These are phyloP conservation scores for Tinospora cordifolia DNA, from an alignment of 164 flowering plant genomes.

Conservation along the genomic window DNA sequence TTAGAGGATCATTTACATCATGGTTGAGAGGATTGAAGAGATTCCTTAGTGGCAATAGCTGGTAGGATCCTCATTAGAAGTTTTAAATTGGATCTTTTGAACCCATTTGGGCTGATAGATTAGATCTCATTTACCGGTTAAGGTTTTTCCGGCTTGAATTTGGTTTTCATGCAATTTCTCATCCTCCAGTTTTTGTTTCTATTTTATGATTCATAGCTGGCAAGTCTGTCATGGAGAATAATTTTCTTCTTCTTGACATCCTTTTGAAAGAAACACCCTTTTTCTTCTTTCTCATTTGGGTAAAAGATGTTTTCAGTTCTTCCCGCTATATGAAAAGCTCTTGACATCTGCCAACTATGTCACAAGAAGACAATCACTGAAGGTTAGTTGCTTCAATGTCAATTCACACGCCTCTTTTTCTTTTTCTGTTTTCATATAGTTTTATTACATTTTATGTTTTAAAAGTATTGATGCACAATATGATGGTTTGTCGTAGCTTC, in stretches of 20 bases:
- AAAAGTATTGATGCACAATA: slow-evolving; percentile 4
- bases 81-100: background rate
- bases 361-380: slow-evolving; percentile 91
- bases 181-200: background rate
- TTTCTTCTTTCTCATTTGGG: slow-evolving; percentile 16
- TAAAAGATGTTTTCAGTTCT: slow-evolving; percentile 56
- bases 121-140: background rate
- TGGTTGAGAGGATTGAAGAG: background rate
- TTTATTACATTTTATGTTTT: slow-evolving; percentile 6
- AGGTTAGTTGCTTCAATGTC: slow-evolving; percentile 44
- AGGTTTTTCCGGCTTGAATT: background rate
- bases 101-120: background rate
- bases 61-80: slow-evolving; percentile 1
- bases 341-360: slow-evolving; percentile 85
- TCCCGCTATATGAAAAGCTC: slow-evolving; percentile 65
- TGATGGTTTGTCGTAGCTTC: slow-evolving; percentile 51
- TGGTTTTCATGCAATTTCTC: background rate
- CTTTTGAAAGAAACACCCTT: background rate
- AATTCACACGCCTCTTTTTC: background rate
- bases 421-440: background rate
- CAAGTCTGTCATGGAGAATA: background rate
- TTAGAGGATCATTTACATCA: background rate
- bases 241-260: background rate
- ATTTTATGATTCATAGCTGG: slow-evolving; percentile 4
- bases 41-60: background rate